A percentile compares a stretch with the other conserved stretches of the same genome.
These are phyloP conservation scores for Berkeleyomyces rouxiae DNA, from an alignment of 2,329 filamentous ascomycete genomes.

Conservation along the genomic window DNA sequence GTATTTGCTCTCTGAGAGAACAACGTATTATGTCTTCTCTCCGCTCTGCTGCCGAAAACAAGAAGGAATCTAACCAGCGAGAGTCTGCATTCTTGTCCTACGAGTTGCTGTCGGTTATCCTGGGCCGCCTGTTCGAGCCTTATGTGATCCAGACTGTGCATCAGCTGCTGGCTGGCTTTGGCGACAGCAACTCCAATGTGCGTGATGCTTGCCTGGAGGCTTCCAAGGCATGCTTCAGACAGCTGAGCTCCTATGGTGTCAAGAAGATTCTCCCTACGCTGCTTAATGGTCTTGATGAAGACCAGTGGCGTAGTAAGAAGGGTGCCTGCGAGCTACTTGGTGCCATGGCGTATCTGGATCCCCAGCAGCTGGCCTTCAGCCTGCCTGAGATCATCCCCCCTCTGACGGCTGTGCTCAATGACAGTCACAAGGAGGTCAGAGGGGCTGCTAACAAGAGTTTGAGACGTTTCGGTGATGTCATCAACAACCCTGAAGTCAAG, in stretches of 20 bases:
- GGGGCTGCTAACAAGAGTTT: slow-evolving; percentile 84
- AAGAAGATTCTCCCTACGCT: slow-evolving; percentile 86
- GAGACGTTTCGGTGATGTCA: slow-evolving; percentile 96
- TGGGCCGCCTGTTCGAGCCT: slow-evolving; percentile 82
- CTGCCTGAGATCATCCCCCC: slow-evolving; percentile 94
- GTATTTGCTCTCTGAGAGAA: slow-evolving; percentile 65
- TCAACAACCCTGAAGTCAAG: slow-evolving; percentile 95
- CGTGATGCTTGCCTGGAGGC: slow-evolving; percentile 85
- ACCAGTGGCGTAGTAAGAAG: slow-evolving; percentile 97
- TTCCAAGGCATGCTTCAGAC: slow-evolving; percentile 85
- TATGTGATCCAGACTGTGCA: slow-evolving; percentile 94
- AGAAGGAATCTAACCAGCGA: slow-evolving; percentile 76
- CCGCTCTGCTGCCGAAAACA: slow-evolving; percentile 75
- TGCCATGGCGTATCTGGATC: slow-evolving; percentile 96
- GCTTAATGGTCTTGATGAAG: slow-evolving; percentile 79
- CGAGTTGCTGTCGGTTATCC: slow-evolving; percentile 71
- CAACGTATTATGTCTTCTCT: slow-evolving; percentile 73
- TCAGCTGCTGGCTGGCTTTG: slow-evolving; percentile 75
- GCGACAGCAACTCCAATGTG: slow-evolving; percentile 75
- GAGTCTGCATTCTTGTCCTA: slow-evolving; percentile 82
- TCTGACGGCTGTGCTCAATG: slow-evolving; percentile 81
- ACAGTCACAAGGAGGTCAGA: slow-evolving; percentile 95
- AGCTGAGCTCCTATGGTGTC: slow-evolving; percentile 86
- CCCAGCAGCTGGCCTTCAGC: slow-evolving; percentile 80
- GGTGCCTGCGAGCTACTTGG: slow-evolving; percentile 91